These are phyloP conservation scores for Venturia oleaginea DNA, from an alignment of 2,329 filamentous ascomycete species.

Conservation along the genomic window DNA sequence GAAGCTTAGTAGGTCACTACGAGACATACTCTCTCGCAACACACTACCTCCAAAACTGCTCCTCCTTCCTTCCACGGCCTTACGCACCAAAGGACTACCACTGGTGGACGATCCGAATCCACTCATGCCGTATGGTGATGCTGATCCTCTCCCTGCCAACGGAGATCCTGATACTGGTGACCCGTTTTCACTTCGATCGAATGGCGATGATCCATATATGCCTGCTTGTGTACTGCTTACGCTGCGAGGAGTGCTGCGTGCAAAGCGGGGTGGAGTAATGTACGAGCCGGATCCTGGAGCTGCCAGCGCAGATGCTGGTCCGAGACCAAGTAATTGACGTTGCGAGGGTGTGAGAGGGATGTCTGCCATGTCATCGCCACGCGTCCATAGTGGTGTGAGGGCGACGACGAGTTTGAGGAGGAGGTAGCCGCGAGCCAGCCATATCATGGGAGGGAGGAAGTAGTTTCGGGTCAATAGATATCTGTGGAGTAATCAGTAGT, in stretches of 20 bases:
- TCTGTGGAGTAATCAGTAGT: background rate
- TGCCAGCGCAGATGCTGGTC: constrained; percentile 51
- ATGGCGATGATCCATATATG: constrained; percentile 19
- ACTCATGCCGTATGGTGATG: constrained; percentile 8
- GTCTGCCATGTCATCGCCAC: constrained; percentile 70
- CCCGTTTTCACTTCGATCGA: constrained; percentile 1
- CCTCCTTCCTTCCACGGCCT: constrained; percentile 10
- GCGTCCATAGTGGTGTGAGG: constrained; percentile 61
- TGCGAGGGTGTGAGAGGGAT: constrained; percentile 88
- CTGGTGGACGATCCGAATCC: constrained; percentile 9
- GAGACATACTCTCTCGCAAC: constrained; percentile 32
- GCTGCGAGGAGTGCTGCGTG: constrained; percentile 60
- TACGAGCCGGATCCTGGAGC: constrained; percentile 60
- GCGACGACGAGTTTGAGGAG: constrained; percentile 58
- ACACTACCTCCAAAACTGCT: constrained; percentile 22
- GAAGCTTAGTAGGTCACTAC: constrained; percentile 20
- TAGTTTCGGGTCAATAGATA: constrained; percentile 19
- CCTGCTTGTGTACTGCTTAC: constrained; percentile 42
- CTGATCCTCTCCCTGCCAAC: background rate
- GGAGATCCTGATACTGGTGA: background rate
- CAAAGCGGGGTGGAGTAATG: constrained; percentile 80
- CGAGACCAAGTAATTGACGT: constrained; percentile 72
- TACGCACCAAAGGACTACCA: constrained; percentile 12
- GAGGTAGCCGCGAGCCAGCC: constrained; percentile 41
- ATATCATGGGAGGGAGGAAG: background rate